These are phyloP conservation scores for Zostera marina DNA, from an alignment of 116 monocot genomes.

Conservation along the genomic window DNA sequence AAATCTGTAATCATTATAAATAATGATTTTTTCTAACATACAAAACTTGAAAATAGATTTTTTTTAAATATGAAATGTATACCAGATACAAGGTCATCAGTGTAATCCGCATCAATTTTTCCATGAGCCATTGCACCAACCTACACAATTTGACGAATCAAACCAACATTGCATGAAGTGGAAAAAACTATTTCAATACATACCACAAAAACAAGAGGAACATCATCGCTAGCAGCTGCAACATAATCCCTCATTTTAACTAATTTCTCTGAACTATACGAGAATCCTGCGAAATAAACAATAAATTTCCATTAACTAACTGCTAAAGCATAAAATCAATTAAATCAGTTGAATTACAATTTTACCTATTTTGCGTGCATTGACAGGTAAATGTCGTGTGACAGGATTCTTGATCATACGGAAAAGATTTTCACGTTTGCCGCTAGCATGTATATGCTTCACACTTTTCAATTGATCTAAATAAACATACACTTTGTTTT, in stretches of 20 bases:
- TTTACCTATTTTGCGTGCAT: conserved; percentile 76
- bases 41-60: not conserved
- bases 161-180: not conserved
- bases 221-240: conserved; percentile 45
- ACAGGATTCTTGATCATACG: conserved; percentile 92
- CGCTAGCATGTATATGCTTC: conserved; percentile 67
- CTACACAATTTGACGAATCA: conserved; percentile 18
- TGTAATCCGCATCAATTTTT: conserved; percentile 57
- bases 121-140: conserved; percentile 98
- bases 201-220: conserved; percentile 78
- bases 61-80: not conserved
- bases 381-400: conserved; percentile 63
- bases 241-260: conserved; percentile 61
- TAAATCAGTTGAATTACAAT: too few relatives aligned
- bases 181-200: not conserved
- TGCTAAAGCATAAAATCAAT: too few relatives aligned
- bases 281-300: conserved; percentile 36
- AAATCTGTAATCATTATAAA: too few relatives aligned
- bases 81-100: conserved; percentile 83
- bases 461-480: conserved; percentile 81
- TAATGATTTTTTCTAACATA: not conserved
- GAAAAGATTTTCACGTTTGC: conserved; percentile 84
- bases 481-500: not conserved
- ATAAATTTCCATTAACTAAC: not conserved
- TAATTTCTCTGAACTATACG: conserved; percentile 71